phyloP scores from a whole-genome alignment of 441 rosid species.

The Populus trichocarpa region DNA sequence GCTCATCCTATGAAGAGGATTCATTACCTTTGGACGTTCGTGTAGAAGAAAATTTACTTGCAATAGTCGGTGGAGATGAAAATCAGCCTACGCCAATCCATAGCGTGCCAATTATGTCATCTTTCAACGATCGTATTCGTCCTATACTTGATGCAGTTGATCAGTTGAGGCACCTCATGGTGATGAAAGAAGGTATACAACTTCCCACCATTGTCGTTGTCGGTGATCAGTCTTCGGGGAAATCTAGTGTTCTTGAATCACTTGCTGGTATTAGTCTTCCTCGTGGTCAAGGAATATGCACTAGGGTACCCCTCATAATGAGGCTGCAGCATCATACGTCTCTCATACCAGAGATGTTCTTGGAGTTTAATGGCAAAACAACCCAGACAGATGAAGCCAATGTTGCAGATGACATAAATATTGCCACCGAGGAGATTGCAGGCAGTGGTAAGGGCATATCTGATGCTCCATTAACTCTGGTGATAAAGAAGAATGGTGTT shows the following conservation, averaged over 20 bases:
- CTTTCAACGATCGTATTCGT: constrained; percentile 24
- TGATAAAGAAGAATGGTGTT: constrained; percentile 29
- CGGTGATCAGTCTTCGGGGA: constrained; percentile 37
- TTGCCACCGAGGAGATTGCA: neutral
- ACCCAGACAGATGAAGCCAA: neutral
- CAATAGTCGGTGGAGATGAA: neutral
- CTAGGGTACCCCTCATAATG: constrained; percentile 30
- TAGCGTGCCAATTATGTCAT: constrained; percentile 4
- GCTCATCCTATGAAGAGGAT: neutral
- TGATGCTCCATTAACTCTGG: constrained; percentile 14
- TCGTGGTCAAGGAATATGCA: constrained; percentile 15
- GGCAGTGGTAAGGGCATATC: neutral
- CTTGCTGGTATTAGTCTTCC: constrained; percentile 30
- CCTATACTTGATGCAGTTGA: constrained; percentile 30
- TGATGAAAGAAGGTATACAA: constrained; percentile 27
- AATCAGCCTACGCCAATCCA: neutral
- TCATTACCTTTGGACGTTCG: neutral
- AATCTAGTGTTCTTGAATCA: constrained; percentile 40
- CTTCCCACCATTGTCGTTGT: constrained; percentile 39
- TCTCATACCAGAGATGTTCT: neutral
- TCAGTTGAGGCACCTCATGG: constrained; percentile 21
- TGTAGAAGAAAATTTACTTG: neutral
- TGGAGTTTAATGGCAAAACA: neutral
- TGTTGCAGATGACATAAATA: neutral
- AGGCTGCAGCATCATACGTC: constrained; percentile 7